Percentiles rank a stretch among this genome's conserved stretches.
Conservation (phyloP, 1,284 basidiomycete genomes). For the Sanghuangporus baumii region DNA sequence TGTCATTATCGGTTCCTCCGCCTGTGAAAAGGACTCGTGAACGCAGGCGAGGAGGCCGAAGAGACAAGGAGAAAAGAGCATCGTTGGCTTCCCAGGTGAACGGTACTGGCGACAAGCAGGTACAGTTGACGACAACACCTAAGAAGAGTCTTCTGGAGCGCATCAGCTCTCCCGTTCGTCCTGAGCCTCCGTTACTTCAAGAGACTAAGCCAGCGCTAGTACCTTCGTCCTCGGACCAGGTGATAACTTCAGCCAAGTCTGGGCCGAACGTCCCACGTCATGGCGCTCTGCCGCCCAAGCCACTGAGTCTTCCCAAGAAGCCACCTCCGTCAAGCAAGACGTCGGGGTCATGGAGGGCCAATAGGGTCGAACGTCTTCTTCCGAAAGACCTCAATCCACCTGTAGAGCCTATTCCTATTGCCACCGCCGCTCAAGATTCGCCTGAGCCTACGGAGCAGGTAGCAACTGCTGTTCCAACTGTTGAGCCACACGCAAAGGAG, state of each 20-base stretch:
- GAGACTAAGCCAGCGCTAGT: neutral
- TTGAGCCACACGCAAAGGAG: neutral
- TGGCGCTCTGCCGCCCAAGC: constrained; percentile 11
- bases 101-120: neutral
- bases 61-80: constrained; percentile 4
- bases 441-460: neutral
- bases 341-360: neutral
- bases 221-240: neutral
- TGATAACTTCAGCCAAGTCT: neutral
- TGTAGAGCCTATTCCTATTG: neutral
- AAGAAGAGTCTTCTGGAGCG: constrained; percentile 17
- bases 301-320: neutral
- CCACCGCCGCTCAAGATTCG: neutral
- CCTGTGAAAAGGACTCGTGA: constrained; percentile 7
- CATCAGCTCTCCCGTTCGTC: constrained; percentile 11
- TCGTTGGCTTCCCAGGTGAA: constrained; percentile 1
- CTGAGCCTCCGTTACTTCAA: neutral
- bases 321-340: neutral
- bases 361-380: neutral
- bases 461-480: neutral
- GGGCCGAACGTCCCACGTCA: neutral
- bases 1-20: neutral
- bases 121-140: neutral
- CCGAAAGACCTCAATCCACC: neutral
- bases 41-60: constrained; percentile 12